Evolutionary conservation across 2,329 filamentous ascomycete genomes (phyloP).

Genomic region (Fusarium sublunatum): DNA sequence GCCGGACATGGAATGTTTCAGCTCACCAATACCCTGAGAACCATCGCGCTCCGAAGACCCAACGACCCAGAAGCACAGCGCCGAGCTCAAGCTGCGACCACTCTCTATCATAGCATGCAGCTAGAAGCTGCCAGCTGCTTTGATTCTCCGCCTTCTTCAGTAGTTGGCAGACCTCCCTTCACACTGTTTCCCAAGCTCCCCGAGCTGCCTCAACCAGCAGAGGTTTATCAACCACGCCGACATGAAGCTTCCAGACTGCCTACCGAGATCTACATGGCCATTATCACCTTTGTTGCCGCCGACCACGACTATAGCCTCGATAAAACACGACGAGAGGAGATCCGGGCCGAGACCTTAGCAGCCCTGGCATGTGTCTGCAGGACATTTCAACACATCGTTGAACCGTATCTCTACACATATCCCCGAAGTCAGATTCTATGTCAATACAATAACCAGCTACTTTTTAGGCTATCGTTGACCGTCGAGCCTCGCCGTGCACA

Average conservation of each 20-base stretch:
- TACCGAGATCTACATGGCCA: constrained; percentile 8
- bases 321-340: no score
- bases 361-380: constrained; percentile 5
- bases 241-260: background rate
- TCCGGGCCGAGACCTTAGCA: no score
- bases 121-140: no score
- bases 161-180: background rate
- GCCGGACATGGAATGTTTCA: background rate
- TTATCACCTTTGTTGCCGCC: constrained; percentile 1
- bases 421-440: background rate
- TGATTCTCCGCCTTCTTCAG: no score
- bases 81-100: constrained; percentile 4
- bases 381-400: constrained; percentile 1
- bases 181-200: background rate
- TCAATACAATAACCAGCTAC: background rate
- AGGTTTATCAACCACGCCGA: no score
- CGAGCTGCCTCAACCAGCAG: background rate
- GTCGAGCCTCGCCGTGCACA: constrained; percentile 18
- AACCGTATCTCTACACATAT: constrained; percentile 14
- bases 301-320: background rate
- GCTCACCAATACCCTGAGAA: background rate
- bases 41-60: background rate
- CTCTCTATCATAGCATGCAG: no score
- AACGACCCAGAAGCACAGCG: constrained; percentile 8
- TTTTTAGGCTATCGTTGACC: constrained; percentile 5